A percentile compares a stretch with the other conserved stretches of the same genome.
Evolutionary conservation across 2,329 filamentous ascomycete genomes (phyloP).

Genomic region (Blumeria hordei): DNA sequence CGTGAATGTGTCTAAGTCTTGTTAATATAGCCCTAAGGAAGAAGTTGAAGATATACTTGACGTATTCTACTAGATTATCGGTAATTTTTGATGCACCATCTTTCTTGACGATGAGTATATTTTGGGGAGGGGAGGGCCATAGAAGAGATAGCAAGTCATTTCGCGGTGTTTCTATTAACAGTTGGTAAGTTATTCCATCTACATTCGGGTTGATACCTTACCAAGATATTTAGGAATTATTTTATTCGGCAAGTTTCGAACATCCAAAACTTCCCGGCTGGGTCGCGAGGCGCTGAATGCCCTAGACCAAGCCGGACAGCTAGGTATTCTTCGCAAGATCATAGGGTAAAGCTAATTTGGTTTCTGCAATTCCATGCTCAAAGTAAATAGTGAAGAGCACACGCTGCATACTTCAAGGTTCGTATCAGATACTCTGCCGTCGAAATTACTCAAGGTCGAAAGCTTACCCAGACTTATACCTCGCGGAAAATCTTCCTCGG

Average conservation of each 20-base stretch:
- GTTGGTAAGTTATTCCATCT: conserved; percentile 18
- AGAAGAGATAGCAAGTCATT: conserved; percentile 38
- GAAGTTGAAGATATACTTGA: conserved; percentile 10
- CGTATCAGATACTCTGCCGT: too few species aligned
- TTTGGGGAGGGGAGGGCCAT: conserved; percentile 44
- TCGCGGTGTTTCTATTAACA: conserved; percentile 23
- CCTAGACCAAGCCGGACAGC: conserved; percentile 4
- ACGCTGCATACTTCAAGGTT: too few species aligned
- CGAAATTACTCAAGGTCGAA: too few species aligned
- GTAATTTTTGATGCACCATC: conserved; percentile 23
- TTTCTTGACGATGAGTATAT: conserved; percentile 46
- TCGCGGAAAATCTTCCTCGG: too few species aligned
- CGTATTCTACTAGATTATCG: conserved; percentile 16
- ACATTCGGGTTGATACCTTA: conserved; percentile 16
- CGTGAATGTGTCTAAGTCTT: conserved; percentile 39
- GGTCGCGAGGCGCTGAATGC: conserved; percentile 24
- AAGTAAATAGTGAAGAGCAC: too few species aligned
- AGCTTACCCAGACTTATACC: too few species aligned
- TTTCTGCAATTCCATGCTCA: too few species aligned
- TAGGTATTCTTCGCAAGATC: not conserved
- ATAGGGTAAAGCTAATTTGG: too few species aligned
- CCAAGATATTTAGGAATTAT: conserved; percentile 40
- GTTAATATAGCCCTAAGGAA: not conserved
- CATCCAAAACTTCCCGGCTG: conserved; percentile 25
- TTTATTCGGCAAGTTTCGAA: conserved; percentile 26